A percentile compares a stretch with the other conserved stretches of the same genome.
Conservation (phyloP, 1,284 basidiomycete species). For the Ustilago curta region DNA sequence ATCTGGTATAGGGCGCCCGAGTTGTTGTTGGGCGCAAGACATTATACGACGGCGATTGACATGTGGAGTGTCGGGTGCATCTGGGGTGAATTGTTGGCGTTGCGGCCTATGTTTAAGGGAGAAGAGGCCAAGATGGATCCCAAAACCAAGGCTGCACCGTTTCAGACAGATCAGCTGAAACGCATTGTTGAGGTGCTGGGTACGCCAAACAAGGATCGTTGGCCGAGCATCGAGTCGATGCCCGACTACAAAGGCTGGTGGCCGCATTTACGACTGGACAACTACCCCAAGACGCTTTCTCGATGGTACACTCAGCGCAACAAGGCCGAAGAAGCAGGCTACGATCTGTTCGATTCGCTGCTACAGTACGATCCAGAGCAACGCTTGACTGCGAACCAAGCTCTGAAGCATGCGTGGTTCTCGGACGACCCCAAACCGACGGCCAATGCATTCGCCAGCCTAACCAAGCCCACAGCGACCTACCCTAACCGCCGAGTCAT, state of each 20-base stretch:
- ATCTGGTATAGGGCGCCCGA: conserved; percentile 99
- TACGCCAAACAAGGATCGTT: conserved; percentile 84
- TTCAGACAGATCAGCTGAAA: conserved; percentile 81
- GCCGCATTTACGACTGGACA: conserved; percentile 42
- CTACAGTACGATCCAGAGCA: conserved; percentile 85
- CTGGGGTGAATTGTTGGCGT: conserved; percentile 90
- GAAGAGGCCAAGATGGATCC: conserved; percentile 94
- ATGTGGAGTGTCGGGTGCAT: conserved; percentile 99
- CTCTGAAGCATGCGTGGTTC: conserved; percentile 79
- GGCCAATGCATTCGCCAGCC: conserved; percentile 65
- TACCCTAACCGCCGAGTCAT: conserved; percentile 73
- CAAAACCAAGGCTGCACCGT: conserved; percentile 64
- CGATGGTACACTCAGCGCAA: conserved; percentile 82
- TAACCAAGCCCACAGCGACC: conserved; percentile 69
- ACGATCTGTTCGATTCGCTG: conserved; percentile 59
- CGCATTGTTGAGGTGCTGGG: conserved; percentile 96
- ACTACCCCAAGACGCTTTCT: conserved; percentile 76
- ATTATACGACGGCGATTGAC: conserved; percentile 96
- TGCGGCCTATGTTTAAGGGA: conserved; percentile 97
- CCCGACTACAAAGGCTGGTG: conserved; percentile 79
- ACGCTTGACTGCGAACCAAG: conserved; percentile 84
- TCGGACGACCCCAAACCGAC: conserved; percentile 70
- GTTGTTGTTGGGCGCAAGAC: conserved; percentile 90
- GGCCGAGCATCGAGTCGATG: conserved; percentile 88
- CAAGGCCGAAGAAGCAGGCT: conserved; percentile 66